These are phyloP conservation scores for Taphrina communis DNA, from an alignment of 1,139 yeast genomes.

Conservation along the genomic window DNA sequence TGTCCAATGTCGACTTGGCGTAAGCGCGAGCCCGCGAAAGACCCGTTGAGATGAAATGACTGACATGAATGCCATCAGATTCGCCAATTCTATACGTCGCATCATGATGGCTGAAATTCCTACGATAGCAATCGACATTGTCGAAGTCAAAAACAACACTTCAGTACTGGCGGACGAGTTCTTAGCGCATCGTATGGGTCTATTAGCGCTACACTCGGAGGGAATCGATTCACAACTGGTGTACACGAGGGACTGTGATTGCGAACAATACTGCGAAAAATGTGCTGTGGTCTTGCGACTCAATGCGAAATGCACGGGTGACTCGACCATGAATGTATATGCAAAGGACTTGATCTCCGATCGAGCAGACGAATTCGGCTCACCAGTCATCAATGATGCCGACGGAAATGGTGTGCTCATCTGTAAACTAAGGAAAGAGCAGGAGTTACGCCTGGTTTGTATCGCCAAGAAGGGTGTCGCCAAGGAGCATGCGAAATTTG, in stretches of 20 bases:
- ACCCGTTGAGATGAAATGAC: background rate
- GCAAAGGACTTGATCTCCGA: conserved; percentile 72
- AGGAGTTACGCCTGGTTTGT: conserved; percentile 84
- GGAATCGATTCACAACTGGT: conserved; percentile 74
- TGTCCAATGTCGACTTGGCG: conserved; percentile 85
- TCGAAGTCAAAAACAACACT: conserved; percentile 90
- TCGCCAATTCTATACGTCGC: conserved; percentile 91
- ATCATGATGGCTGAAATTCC: conserved; percentile 79
- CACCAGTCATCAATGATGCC: conserved; percentile 81
- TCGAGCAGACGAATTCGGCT: conserved; percentile 57
- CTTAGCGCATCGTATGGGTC: conserved; percentile 88
- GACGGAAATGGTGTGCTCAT: conserved; percentile 81
- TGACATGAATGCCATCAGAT: conserved; percentile 46
- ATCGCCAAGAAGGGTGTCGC: conserved; percentile 96
- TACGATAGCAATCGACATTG: conserved; percentile 83
- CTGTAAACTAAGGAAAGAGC: conserved; percentile 90
- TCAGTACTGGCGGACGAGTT: conserved; percentile 97
- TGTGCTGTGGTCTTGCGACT: conserved; percentile 88
- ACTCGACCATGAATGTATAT: conserved; percentile 76
- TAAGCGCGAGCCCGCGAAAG: conserved; percentile 47
- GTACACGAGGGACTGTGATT: conserved; percentile 73
- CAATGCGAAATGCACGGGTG: conserved; percentile 81
- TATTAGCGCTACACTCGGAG: conserved; percentile 83
- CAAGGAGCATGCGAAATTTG: conserved; percentile 98
- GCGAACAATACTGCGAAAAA: conserved; percentile 95